Evolutionary conservation across 768 basidiomycete species (phyloP), one percentile per base, ranked within the genome.

Genomic region (Russula abietina): DNA sequence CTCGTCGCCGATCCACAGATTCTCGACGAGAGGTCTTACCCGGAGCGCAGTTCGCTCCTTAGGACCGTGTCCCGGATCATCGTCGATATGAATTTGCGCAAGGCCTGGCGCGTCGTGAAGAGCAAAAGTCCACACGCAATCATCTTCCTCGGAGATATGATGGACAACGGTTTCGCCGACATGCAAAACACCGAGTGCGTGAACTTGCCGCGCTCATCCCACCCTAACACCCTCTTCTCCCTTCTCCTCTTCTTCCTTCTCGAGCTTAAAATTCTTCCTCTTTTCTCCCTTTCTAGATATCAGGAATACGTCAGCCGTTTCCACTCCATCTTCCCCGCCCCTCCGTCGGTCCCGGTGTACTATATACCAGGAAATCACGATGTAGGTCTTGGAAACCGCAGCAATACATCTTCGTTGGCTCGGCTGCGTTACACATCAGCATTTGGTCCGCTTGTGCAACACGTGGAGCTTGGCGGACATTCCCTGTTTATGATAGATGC

Each of bases 341-440:
- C 76, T 11, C 65, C 72, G 8, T 67, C 69, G 19, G 76, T 82
- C 3, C 85, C 87, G 0, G 75, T 79, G 62, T 87, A 86, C 73
- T 88, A 84, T 70, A 79, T 95, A 32, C 88, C 93, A 3, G 96
- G 96, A 7, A 98, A 98, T 71, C 93, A 94, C 70, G 96, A 98
- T 69, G 79, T 89, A 38, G 91, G 89, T 28, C 70, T 78, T 17
- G 75, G 75, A 14, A 59, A 67, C 19, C 63, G 68, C 6, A 17
- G 58, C 19, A 60, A 60, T 26, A 76, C 75, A 39, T 71, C 71
- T 12, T 50, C 60, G 16, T 8, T 63, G 33, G 67, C 70, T 4
- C 55, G 65, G n/a, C 68, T 56, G 9, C 85, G 93, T 33, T 97
- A 91, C 70, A 73, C 68, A n/a, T 74, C 82, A 3, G 81, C 89